Evolutionary conservation across 208 protist genomes (phyloP).

Genomic region (Wallacemonas rigidus): DNA sequence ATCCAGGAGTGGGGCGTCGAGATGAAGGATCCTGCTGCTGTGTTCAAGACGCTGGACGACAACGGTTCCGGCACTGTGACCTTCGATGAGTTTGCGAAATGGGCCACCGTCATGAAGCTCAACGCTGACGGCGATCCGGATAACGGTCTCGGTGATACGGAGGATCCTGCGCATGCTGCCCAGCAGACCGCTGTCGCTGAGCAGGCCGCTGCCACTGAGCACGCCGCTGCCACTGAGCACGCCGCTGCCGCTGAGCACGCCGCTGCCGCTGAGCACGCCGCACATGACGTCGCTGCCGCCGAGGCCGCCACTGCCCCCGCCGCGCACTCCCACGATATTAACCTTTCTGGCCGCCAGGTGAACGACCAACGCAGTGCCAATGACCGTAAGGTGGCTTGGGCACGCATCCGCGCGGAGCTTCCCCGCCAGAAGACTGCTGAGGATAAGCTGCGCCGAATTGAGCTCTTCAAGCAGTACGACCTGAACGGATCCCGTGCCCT

Average conservation of each 20-base stretch:
- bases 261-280: background rate
- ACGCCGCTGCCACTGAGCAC: constrained; percentile 4
- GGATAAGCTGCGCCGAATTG: constrained; percentile 27
- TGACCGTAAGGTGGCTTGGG: constrained; percentile 9
- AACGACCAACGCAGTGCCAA: background rate
- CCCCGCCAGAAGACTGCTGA: constrained; percentile 29
- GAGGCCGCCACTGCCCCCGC: background rate
- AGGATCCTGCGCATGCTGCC: constrained; percentile 6
- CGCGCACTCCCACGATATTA: constrained; percentile 1
- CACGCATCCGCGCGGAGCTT: constrained; percentile 10
- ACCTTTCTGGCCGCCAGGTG: constrained; percentile 5
- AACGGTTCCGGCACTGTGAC: constrained; percentile 49
- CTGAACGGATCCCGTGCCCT: constrained; percentile 15
- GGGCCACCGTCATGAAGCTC: constrained; percentile 41
- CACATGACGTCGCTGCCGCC: background rate
- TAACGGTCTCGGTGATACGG: background rate
- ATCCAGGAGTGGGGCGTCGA: constrained; percentile 43
- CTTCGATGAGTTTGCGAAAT: constrained; percentile 58
- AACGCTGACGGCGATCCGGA: constrained; percentile 20
- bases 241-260: constrained; percentile 10
- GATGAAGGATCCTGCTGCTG: constrained; percentile 27
- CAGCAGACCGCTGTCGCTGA: background rate
- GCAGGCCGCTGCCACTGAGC: constrained; percentile 11
- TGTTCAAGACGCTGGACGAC: constrained; percentile 55
- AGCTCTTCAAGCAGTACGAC: constrained; percentile 39